Percentiles rank a stretch among this genome's conserved stretches.
Evolutionary conservation across 306 rosid species (phyloP).

Genomic region (Malus sieversii): DNA sequence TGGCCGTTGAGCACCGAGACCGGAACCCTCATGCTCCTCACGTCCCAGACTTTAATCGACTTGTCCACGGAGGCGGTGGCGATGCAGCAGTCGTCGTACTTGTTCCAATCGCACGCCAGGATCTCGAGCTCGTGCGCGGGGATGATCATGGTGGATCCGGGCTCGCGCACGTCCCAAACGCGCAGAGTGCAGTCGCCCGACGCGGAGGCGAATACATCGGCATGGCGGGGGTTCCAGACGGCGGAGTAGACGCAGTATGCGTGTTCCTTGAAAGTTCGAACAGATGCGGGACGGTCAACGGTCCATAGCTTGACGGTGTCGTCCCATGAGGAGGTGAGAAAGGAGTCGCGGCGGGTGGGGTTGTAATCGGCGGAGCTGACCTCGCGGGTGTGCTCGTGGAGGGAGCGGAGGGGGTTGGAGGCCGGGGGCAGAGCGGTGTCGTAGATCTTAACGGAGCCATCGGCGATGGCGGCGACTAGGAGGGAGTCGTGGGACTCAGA

Average conservation of each 20-base stretch:
- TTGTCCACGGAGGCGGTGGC: slow-evolving; percentile 85
- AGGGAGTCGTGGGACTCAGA: slow-evolving; percentile 90
- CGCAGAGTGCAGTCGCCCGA: slow-evolving; percentile 89
- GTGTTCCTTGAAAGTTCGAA: slow-evolving; percentile 84
- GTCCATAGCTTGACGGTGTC: slow-evolving; percentile 89
- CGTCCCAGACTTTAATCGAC: slow-evolving; percentile 82
- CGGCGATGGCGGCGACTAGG: slow-evolving; percentile 83
- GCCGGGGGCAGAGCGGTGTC: slow-evolving; percentile 68
- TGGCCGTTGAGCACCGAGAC: slow-evolving; percentile 72
- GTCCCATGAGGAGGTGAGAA: slow-evolving; percentile 88
- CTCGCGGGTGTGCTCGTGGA: slow-evolving; percentile 87
- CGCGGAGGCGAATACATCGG: slow-evolving; percentile 87
- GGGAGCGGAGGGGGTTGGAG: slow-evolving; percentile 79
- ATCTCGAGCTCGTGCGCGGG: slow-evolving; percentile 75
- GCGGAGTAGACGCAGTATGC: slow-evolving; percentile 85
- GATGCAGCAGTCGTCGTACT: slow-evolving; percentile 75
- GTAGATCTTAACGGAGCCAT: slow-evolving; percentile 87
- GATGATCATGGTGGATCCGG: slow-evolving; percentile 69
- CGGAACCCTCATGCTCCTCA: slow-evolving; percentile 52
- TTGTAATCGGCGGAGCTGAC: slow-evolving; percentile 78
- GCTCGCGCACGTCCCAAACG: slow-evolving; percentile 89
- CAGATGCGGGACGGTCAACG: slow-evolving; percentile 66
- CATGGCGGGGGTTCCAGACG: slow-evolving; percentile 91
- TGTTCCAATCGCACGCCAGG: slow-evolving; percentile 77
- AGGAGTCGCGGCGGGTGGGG: slow-evolving; percentile 90